Evolutionary conservation across 257 asterid species (phyloP), one percentile per base, ranked within the genome.

Genomic region (Penstemon eatonii): DNA sequence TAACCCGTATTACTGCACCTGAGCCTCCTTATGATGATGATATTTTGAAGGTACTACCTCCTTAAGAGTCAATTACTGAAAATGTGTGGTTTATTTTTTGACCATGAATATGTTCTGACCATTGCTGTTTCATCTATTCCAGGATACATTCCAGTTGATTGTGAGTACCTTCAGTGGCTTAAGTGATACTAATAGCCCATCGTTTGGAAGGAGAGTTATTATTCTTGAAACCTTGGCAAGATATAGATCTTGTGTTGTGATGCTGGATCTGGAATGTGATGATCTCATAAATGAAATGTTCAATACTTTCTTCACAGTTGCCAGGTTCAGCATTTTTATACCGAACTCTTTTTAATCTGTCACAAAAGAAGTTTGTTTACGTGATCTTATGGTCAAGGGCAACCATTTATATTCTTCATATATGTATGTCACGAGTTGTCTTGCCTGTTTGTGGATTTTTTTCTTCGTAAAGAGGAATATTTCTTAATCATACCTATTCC

Each of bases 231-330:
- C 96, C 50, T 56, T 94, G 81, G 99, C 99, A 75, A 83, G 87
- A 86, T 94, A 91, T 74, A 89, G 95, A 80, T 91, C 97, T 4
- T 94, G 93, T 73, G 96, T 94, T 36, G 96, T 91, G 79, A 91
- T 94, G 96, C 89, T 94, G 86, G 98, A 94, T 81, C 98, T 94
- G 63, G 99, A 94, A 73, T 94, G 99, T 74, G 91, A 89, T 78
- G 91, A 91, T 82, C 98, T 94, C 70, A 81, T 91, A 61, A 79
- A 76, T 56, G 97, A 91, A 75, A 94, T 94, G 96, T 85, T 94
- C 73, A 83, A 77, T 56, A 85, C 90, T 39, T 91, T 91, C 81
- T 80, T 94, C 68, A 61, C 83, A 47, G 91, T 87, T 71, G 93
- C 86, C 85, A 91, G 98, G 99, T 94, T 61, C 25, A 66, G 7